Evolutionary conservation across 176 grass and related monocot species (phyloP).

Genomic region (Zea luxurians): DNA sequence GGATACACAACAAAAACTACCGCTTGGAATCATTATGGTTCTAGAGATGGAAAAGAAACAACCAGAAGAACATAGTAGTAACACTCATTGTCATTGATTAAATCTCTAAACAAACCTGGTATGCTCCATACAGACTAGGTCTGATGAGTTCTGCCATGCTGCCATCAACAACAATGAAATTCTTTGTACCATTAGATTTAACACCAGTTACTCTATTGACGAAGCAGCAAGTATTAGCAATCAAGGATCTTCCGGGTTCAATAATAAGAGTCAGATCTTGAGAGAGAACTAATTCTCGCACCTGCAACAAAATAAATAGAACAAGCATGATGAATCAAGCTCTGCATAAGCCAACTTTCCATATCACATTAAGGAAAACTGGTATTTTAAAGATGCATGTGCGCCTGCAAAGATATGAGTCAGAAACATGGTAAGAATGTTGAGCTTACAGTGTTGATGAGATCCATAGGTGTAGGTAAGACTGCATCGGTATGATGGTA

Average conservation of each 20-base stretch:
- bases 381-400: not conserved
- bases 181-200: constrained; percentile 95
- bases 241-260: constrained; percentile 94
- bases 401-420: constrained; percentile 24
- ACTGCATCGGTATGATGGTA: constrained; percentile 74
- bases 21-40: constrained; percentile 8
- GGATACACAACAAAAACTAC: not conserved
- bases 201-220: constrained; percentile 90
- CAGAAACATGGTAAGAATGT: constrained; percentile 26
- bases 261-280: constrained; percentile 89
- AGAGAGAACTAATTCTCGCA: constrained; percentile 84
- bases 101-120: constrained; percentile 63
- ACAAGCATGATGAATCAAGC: constrained; percentile 4
- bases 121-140: constrained; percentile 97
- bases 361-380: constrained; percentile 15
- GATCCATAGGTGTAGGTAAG: constrained; percentile 91
- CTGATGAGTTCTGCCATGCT: constrained; percentile 99
- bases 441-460: constrained; percentile 83
- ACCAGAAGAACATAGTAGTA: not conserved
- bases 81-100: not conserved
- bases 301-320: constrained; percentile 44
- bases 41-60: not conserved
- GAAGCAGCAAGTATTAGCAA: constrained; percentile 91
- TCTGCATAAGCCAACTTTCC: constrained; percentile 1
- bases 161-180: constrained; percentile 93